A percentile compares a stretch with the other conserved stretches of the same genome.
phyloP scores from a whole-genome alignment of 2,329 filamentous ascomycete species.

The Boeremia lycopersici region DNA sequence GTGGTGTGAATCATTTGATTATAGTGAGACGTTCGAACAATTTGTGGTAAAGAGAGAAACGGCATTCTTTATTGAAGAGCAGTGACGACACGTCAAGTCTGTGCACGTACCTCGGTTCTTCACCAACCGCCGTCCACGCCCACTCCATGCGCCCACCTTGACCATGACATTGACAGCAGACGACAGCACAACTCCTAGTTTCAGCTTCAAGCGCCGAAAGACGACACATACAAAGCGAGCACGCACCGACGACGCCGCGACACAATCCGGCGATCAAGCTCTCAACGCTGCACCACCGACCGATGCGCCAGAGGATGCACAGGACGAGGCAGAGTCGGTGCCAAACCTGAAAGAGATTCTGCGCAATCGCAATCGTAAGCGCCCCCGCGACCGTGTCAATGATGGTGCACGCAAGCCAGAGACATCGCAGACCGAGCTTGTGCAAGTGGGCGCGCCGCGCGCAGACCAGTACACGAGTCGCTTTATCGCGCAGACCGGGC shows the following conservation, averaged over 20 bases:
- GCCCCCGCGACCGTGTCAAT: conserved; percentile 31
- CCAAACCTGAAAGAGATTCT: conserved; percentile 39
- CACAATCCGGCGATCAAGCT: not conserved
- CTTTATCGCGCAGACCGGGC: conserved; percentile 75
- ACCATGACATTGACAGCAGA: conserved; percentile 26
- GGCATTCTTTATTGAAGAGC: not conserved
- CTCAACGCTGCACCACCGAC: conserved; percentile 12
- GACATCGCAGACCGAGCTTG: conserved; percentile 21
- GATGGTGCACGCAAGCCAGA: conserved; percentile 30
- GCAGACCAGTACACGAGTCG: conserved; percentile 47
- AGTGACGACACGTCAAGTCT: not conserved
- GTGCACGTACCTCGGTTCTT: not conserved
- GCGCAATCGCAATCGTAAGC: conserved; percentile 40
- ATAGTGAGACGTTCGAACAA: not conserved
- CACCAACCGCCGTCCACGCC: not conserved
- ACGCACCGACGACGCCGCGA: conserved; percentile 15
- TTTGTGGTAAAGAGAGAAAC: no score
- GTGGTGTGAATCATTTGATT: no score
- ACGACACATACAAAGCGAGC: conserved; percentile 32
- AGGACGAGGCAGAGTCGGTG: conserved; percentile 27
- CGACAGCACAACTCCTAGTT: conserved; percentile 17
- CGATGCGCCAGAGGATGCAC: conserved; percentile 16
- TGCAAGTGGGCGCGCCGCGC: conserved; percentile 25
- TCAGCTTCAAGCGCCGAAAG: conserved; percentile 45
- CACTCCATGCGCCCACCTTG: not conserved